Base-by-base conservation (phyloP, 202 grass and related monocot genomes). In the Zizania palustris region DNA sequence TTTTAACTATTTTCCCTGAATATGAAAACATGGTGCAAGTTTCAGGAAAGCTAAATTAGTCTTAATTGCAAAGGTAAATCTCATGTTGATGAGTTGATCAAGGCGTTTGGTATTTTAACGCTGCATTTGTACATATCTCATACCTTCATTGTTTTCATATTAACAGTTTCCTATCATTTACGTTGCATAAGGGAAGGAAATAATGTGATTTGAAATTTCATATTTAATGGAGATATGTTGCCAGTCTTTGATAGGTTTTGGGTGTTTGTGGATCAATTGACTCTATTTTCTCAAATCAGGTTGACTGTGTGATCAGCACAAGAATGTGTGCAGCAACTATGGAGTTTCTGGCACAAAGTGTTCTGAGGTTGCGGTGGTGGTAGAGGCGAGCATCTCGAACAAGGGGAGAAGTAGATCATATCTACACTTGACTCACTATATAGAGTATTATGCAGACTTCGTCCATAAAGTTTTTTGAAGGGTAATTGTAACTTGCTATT, bases 41-140 rank as follows among this genome's bases (percentile, higher is more conserved):
- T 98, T 98, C 76, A 98, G 92, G 71, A 98, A 94, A 73, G 80
- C 89, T 75, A 98, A 98, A 85, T 88, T 89, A 58, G 83, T 98
- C 33, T 83, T 98, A 58, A 98, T 98, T 20, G 95, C 89, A 59
- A 98, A 95, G 81, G 81, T 84, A 72, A 39, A 41, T 88, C 2
- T 69, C 11, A 12, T 63, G n/a, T 2, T 67, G n/a, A n/a, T n/a
- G n/a, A n/a, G n/a, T 63, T 39, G n/a, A n/a, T 50, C 12, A 0
- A 55, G 22, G 12, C 59, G 11, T 69, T 62, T 40, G 18, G 3
- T 40, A 10, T 7, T 28, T 63, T 49, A 21, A 19, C 0, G 7
- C 33, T 42, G 12, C 4, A 37, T 3, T 33, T 12, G 67, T 15
- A 36, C 11, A 44, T 78, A 68, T 22, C 5, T 42, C 7, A 46